Conservation (phyloP, 2,329 filamentous ascomycete genomes). For the Thielaviopsis punctulata region DNA sequence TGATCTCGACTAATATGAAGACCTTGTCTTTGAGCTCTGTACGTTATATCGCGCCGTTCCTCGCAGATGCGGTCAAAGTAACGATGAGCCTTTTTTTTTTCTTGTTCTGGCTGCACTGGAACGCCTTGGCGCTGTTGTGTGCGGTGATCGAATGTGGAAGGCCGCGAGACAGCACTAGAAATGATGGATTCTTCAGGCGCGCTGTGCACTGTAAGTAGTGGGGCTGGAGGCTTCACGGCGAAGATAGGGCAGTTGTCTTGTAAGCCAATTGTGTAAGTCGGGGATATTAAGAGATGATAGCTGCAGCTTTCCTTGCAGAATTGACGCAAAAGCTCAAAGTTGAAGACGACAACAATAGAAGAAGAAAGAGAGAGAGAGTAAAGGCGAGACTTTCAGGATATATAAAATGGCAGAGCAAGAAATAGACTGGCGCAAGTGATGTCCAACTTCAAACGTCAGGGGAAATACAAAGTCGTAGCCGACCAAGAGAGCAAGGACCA, state of each 20-base stretch:
- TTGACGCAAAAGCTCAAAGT: background rate
- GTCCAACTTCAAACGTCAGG: no score
- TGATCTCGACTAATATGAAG: background rate
- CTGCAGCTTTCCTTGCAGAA: background rate
- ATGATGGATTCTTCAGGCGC: no score
- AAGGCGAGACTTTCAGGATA: background rate
- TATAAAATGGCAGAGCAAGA: background rate
- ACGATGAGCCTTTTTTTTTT: background rate
- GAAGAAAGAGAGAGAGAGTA: background rate
- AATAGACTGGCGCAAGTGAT: no score
- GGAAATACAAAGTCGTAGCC: no score
- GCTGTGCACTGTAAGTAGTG: no score
- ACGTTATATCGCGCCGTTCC: background rate
- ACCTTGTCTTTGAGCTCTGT: background rate
- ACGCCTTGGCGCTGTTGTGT: background rate
- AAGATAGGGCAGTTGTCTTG: no score
- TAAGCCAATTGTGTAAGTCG: no score
- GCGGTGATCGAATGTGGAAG: background rate
- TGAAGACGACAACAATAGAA: no score
- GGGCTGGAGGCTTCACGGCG: no score
- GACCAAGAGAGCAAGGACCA: no score
- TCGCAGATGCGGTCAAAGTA: background rate
- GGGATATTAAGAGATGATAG: no score
- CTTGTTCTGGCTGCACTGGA: background rate
- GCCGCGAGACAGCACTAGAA: no score